Evolutionary conservation across 169 alveolate genomes (phyloP).

Genomic region (Eimeria acervulina): DNA sequence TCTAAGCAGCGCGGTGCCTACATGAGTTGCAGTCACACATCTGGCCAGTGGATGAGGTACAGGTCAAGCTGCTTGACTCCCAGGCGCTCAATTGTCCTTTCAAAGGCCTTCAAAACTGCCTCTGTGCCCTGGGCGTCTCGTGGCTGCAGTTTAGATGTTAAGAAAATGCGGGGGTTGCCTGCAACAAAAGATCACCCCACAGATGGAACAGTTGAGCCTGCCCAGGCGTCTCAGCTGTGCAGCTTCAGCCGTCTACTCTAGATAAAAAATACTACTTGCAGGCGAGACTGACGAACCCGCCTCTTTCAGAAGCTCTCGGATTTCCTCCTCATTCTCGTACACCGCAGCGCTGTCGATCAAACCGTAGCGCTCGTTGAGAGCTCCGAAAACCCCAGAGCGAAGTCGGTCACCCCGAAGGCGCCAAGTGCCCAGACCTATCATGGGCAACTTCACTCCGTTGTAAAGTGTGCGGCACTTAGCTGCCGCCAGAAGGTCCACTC

Average conservation of each 20-base stretch:
- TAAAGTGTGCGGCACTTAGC: constrained; percentile 50
- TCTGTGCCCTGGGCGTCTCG: constrained; percentile 75
- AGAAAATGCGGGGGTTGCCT: constrained; percentile 66
- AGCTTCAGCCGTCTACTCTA: too few species aligned
- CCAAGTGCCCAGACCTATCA: constrained; percentile 79
- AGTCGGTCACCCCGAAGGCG: constrained; percentile 66
- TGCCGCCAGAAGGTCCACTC: constrained; percentile 21
- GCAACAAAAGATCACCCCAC: background rate
- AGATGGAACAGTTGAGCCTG: too few species aligned
- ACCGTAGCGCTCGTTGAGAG: constrained; percentile 14
- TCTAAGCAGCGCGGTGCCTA: too few species aligned
- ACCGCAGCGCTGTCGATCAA: constrained; percentile 78
- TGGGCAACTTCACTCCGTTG: constrained; percentile 75
- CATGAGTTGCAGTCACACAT: background rate
- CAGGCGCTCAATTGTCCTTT: constrained; percentile 52
- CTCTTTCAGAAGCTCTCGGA: constrained; percentile 64
- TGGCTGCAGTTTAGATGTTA: constrained; percentile 76
- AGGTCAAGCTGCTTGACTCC: constrained; percentile 79
- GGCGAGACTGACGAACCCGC: constrained; percentile 19
- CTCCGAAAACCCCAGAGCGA: constrained; percentile 50
- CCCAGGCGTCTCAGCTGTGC: too few species aligned
- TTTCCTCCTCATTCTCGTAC: constrained; percentile 78
- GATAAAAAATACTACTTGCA: background rate
- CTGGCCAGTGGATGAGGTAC: constrained; percentile 83
- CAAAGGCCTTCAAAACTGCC: constrained; percentile 66